phyloP scores from a whole-genome alignment of 768 basidiomycete genomes.

The Mycena crocata region DNA sequence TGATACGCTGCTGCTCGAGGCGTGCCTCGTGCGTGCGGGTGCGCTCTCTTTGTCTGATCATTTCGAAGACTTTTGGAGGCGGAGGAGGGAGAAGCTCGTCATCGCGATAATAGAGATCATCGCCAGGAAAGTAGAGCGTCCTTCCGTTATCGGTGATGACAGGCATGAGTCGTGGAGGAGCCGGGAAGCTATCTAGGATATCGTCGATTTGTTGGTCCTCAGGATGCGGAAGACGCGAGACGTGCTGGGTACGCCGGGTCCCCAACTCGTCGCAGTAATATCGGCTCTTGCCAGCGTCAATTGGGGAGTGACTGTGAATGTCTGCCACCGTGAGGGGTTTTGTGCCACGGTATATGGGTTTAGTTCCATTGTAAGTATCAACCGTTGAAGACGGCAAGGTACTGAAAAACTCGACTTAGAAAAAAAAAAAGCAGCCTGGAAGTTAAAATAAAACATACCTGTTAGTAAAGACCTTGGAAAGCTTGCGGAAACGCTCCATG shows the following conservation, averaged over 20 bases:
- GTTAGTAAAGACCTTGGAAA: constrained; percentile 24
- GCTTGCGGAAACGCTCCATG: constrained; percentile 24
- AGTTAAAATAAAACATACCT: constrained; percentile 10
- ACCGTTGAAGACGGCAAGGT: background rate
- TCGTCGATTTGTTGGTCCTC: background rate
- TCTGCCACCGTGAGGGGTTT: constrained; percentile 24
- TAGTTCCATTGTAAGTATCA: background rate
- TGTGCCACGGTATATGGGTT: constrained; percentile 18
- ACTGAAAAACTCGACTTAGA: background rate
- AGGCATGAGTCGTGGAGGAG: constrained; percentile 12
- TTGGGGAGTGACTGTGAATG: constrained; percentile 20
- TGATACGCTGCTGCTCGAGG: constrained; percentile 14
- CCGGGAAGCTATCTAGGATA: constrained; percentile 18
- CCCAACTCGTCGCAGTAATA: constrained; percentile 11
- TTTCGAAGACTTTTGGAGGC: constrained; percentile 13
- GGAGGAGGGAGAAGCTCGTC: constrained; percentile 26
- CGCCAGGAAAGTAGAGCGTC: constrained; percentile 15
- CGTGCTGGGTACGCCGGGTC: background rate
- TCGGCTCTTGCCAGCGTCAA: background rate
- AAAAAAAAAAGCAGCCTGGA: constrained; percentile 10
- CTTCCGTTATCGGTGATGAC: constrained; percentile 4
- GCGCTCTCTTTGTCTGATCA: constrained; percentile 20
- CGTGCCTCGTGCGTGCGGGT: constrained; percentile 3
- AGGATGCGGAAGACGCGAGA: background rate
- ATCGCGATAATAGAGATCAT: constrained; percentile 3